Evolutionary conservation across 2,329 filamentous ascomycete species (phyloP).

Genomic region (Aspergillus sergii): DNA sequence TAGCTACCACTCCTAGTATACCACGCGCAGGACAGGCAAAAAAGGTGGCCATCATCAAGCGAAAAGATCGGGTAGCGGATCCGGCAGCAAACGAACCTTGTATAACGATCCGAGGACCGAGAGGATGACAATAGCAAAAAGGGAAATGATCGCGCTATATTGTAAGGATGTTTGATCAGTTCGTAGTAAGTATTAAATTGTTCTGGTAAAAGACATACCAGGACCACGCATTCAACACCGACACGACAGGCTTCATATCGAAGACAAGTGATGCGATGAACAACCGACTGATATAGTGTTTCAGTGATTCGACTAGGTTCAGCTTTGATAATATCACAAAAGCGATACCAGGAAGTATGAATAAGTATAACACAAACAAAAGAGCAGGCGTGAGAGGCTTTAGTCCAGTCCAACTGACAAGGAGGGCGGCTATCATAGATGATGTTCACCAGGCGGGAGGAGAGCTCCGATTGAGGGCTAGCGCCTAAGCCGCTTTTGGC

Average conservation of each 20-base stretch:
- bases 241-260: slow-evolving; percentile 92
- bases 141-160: slow-evolving; percentile 68
- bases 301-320: neutral
- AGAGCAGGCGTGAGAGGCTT: neutral
- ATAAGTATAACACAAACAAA: neutral
- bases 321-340: neutral
- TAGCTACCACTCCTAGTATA: neutral
- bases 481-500: slow-evolving; percentile 21
- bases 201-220: slow-evolving; percentile 63
- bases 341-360: neutral
- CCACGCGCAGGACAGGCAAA: neutral
- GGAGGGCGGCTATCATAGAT: slow-evolving; percentile 1
- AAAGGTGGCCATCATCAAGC: slow-evolving; percentile 7
- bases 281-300: neutral
- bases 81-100: slow-evolving; percentile 52
- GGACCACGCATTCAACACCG: slow-evolving; percentile 90
- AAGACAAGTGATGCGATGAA: slow-evolving; percentile 21
- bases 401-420: neutral
- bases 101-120: slow-evolving; percentile 72
- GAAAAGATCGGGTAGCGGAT: slow-evolving; percentile 2
- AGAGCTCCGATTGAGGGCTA: slow-evolving; percentile 7
- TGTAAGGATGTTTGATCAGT: slow-evolving; percentile 14
- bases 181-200: neutral
- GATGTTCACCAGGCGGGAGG: slow-evolving; percentile 9
- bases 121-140: slow-evolving; percentile 67